Evolutionary conservation across 352 stramenopile genomes (phyloP), one percentile per base, ranked within the genome.

Genomic region (Blastocystis sp.): DNA sequence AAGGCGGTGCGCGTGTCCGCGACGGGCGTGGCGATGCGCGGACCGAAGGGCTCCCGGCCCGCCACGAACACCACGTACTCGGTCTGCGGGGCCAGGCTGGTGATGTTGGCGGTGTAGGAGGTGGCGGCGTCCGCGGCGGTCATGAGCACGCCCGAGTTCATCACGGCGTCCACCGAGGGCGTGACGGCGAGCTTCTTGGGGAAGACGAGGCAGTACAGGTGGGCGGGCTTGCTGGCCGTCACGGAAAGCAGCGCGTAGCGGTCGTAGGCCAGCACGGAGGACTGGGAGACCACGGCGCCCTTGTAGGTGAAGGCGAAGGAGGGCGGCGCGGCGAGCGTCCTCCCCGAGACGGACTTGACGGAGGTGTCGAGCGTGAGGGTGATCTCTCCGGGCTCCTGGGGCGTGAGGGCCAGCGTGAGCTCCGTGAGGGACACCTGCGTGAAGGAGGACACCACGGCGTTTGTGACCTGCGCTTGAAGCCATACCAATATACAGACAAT

Each of bases 41-140:
- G 71, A 52, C 71, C 71, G 43, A 81, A 81, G 21, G 71, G 71
- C n/a, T 81, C 71, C 3, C 71, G 53, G 19, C 71, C 71, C 34
- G 71, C 48, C 17, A 81, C 28, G 43, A 66, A 81, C 17, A 60
- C 40, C 17, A 81, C 71, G 19, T 81, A 81, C 2, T 81, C 48
- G 14, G 71, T 81, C 19, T 23, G 21, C 10, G 71, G 71, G 0
- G 71, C 40, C 53, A 81, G 48, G 52, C 28, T 48, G 21, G 71
- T 81, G 45, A 81, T 65, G 43, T 81, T 81, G 9, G 66, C 10
- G 28, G 41, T 53, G 28, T 81, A 81, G 17, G 41, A 62, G 3
- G 2, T 21, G 3, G 40, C 64, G 21, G 34, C 43, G 23, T 21
- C 23, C 28, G 71, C 45, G 7, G 43, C 9, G 11, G 23, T 10